Evolutionary conservation across 257 asterid species (phyloP).

Genomic region (Ehretia macrophylla): DNA sequence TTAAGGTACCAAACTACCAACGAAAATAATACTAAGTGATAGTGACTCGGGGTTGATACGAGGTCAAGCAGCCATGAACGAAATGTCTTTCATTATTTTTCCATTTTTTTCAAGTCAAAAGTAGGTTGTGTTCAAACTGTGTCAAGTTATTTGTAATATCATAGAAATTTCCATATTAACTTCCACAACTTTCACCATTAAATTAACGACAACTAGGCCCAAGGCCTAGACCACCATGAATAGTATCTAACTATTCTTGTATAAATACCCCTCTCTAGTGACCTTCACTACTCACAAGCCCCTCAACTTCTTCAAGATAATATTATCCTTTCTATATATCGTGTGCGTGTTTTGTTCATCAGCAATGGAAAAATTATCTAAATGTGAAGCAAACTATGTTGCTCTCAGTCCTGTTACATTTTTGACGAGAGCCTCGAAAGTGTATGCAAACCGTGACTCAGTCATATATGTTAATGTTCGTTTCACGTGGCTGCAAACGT

Average conservation of each 20-base stretch:
- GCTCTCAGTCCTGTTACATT: conserved; percentile 71
- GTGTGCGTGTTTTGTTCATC: too few species aligned
- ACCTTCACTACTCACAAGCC: not conserved
- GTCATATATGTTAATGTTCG: conserved; percentile 38
- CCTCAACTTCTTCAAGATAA: not conserved
- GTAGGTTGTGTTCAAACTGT: too few species aligned
- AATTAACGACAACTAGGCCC: not conserved
- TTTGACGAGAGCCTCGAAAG: conserved; percentile 57
- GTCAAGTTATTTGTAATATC: not conserved
- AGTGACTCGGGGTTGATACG: too few species aligned
- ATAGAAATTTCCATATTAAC: not conserved
- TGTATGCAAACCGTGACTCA: conserved; percentile 53
- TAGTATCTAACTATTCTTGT: too few species aligned
- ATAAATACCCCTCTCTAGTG: not conserved
- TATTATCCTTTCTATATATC: too few species aligned
- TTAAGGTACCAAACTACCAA: too few species aligned
- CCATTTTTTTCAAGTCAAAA: too few species aligned
- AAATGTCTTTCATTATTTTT: too few species aligned
- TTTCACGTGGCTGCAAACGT: conserved; percentile 72
- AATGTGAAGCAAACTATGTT: conserved; percentile 68
- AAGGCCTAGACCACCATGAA: not conserved
- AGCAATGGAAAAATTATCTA: conserved; percentile 50
- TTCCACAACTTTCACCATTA: not conserved
- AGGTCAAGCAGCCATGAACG: too few species aligned
- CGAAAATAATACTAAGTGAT: too few species aligned